Conservation (phyloP, 2,329 filamentous ascomycete species). For the Mollisiaceae sp. region DNA sequence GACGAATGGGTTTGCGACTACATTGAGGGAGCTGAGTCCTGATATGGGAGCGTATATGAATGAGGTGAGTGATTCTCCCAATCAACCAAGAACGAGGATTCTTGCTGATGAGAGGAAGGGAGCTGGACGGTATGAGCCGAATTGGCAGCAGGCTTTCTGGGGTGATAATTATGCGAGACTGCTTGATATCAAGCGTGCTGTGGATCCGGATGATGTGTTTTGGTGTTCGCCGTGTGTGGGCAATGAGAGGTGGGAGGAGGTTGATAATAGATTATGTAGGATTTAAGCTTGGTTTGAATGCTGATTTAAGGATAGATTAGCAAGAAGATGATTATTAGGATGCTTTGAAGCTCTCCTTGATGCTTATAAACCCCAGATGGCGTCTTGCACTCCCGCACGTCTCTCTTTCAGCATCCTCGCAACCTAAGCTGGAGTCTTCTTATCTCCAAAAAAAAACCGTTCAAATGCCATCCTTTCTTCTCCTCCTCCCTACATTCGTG, state of each 20-base stretch:
- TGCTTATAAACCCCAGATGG: background rate
- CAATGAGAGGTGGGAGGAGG: conserved; percentile 46
- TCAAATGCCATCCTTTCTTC: background rate
- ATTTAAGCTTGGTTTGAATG: background rate
- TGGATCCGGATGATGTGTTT: conserved; percentile 55
- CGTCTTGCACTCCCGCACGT: background rate
- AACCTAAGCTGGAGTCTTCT: background rate
- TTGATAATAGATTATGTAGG: conserved; percentile 18
- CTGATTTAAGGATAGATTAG: background rate
- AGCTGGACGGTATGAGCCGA: conserved; percentile 47
- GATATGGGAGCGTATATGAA: conserved; percentile 37
- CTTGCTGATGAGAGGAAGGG: conserved; percentile 47
- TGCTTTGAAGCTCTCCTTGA: background rate
- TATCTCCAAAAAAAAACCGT: background rate
- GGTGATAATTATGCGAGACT: conserved; percentile 50
- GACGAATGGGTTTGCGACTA: conserved; percentile 11
- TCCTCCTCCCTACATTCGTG: background rate
- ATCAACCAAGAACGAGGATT: background rate
- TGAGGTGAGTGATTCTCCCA: conserved; percentile 28
- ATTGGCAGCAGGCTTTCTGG: conserved; percentile 42
- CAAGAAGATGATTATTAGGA: background rate
- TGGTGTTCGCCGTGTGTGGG: conserved; percentile 56
- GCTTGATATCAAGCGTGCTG: conserved; percentile 49
- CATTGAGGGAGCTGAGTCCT: conserved; percentile 34
- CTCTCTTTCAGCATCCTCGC: background rate